phyloP scores from a whole-genome alignment of 148 eudicot genomes.

The Gaultheria prostrata region DNA sequence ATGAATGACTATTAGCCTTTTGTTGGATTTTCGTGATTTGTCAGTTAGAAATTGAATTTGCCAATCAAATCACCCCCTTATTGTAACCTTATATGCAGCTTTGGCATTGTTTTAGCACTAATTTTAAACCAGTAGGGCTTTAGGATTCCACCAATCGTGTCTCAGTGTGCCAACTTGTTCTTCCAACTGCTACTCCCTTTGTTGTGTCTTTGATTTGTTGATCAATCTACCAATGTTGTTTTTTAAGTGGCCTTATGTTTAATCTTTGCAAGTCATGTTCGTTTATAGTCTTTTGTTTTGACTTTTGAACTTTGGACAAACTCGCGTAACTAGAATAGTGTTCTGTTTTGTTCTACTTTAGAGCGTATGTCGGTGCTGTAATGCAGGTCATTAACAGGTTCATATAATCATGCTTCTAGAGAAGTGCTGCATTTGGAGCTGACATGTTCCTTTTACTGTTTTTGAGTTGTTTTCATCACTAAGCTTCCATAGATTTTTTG shows the following conservation, averaged over 20 bases:
- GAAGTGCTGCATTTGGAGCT: neutral
- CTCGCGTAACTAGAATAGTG: neutral
- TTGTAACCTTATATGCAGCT: neutral
- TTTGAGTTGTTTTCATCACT: neutral
- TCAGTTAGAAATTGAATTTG: neutral
- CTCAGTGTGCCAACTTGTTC: neutral
- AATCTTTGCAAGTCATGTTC: neutral
- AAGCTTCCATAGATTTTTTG: neutral
- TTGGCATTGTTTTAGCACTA: neutral
- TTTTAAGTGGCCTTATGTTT: neutral
- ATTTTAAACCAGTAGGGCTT: neutral
- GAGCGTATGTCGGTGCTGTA: neutral
- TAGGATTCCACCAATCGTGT: neutral
- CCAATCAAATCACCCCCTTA: neutral
- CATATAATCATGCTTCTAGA: neutral
- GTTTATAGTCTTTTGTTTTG: neutral
- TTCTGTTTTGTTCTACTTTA: neutral
- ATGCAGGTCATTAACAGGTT: neutral
- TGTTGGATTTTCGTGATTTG: neutral
- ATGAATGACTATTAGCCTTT: neutral
- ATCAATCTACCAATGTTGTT: neutral
- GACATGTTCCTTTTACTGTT: neutral
- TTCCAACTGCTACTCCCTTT: neutral
- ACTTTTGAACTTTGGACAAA: neutral
- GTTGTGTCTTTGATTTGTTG: neutral